These are phyloP conservation scores for Talaromyces stipitatus DNA, from an alignment of 495 filamentous ascomycete genomes.

Conservation along the genomic window DNA sequence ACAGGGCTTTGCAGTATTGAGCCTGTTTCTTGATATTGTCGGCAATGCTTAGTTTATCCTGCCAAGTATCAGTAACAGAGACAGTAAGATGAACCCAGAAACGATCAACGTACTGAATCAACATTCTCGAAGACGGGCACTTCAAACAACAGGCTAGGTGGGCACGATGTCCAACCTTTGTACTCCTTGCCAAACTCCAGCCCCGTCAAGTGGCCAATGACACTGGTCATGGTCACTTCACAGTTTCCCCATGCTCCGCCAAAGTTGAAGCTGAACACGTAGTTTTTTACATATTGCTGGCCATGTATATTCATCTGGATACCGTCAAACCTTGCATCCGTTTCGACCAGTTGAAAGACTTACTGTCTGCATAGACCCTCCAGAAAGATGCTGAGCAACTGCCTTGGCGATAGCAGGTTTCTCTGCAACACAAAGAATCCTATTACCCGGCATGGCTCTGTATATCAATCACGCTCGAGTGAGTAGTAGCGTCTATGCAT, in stretches of 20 bases:
- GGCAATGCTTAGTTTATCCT: slow-evolving; percentile 77
- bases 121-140: slow-evolving; percentile 63
- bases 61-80: neutral
- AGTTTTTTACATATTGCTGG: slow-evolving; percentile 85
- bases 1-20: slow-evolving; percentile 57
- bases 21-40: slow-evolving; percentile 79
- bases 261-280: slow-evolving; percentile 84
- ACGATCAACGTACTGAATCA: slow-evolving; percentile 46
- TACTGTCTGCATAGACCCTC: slow-evolving; percentile 63
- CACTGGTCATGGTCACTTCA: slow-evolving; percentile 85
- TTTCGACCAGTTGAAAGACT: slow-evolving; percentile 29
- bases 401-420: slow-evolving; percentile 96
- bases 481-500: neutral
- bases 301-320: slow-evolving; percentile 47
- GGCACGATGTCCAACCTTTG: slow-evolving; percentile 71
- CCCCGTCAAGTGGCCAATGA: slow-evolving; percentile 74
- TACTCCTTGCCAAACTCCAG: slow-evolving; percentile 64
- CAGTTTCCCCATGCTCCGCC: slow-evolving; percentile 71
- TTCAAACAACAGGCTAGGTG: slow-evolving; percentile 74
- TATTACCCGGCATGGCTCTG: slow-evolving; percentile 11
- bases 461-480: neutral
- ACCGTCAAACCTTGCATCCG: neutral
- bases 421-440: slow-evolving; percentile 88
- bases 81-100: neutral
- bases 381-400: slow-evolving; percentile 80